Evolutionary conservation across 2,329 filamentous ascomycete genomes (phyloP), one percentile per base, ranked within the genome.

Genomic region (Ramularia endophylla): DNA sequence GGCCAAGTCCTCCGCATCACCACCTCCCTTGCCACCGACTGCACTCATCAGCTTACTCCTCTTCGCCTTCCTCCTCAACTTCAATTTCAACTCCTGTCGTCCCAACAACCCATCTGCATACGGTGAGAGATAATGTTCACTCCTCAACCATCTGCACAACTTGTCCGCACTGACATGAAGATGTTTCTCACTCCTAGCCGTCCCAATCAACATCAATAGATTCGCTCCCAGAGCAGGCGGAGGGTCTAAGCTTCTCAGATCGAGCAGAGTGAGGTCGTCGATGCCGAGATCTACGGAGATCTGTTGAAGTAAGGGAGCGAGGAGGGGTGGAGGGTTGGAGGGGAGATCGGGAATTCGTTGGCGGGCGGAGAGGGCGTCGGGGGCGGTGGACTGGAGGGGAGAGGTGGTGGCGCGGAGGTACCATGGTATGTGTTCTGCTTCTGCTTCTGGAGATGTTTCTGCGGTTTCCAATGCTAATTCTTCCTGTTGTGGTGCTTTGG

Each of bases 151-250:
- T 44, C 90, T 78, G 50, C 89, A 87, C 18, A 95, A 76, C n/a
- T 87, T 80, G 58, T 94, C 88, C 0, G 89, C 87, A 1, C 87
- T 87, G 16, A 95, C 83, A 59, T 95, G 90, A 27, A 98, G 71
- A 67, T 98, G 92, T 38, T 90, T 88, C 63, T 95, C 87, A 56
- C 87, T 94, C 44, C 92, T 83, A 11, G 90, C 87, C 7, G 88
- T 95, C 29, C 85, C 88, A 50, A 98, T 80, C 20, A 98, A 67
- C 92, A 97, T 97, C 40, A 98, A 75, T 19, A 95, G 74, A 55
- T 90, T 89, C 2, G 86, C 79, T 1, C 92, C 92, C 1, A 98
- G 74, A 0, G 89, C 89, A 0, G 90, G 82, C 0, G 89, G 85
- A 1, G 89, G 88, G 54, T 95, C 85, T 36, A 97, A 73, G 27